Evolutionary conservation across 495 filamentous ascomycete genomes (phyloP), one percentile per base, ranked within the genome.

Genomic region (Recurvomyces mirabilis): DNA sequence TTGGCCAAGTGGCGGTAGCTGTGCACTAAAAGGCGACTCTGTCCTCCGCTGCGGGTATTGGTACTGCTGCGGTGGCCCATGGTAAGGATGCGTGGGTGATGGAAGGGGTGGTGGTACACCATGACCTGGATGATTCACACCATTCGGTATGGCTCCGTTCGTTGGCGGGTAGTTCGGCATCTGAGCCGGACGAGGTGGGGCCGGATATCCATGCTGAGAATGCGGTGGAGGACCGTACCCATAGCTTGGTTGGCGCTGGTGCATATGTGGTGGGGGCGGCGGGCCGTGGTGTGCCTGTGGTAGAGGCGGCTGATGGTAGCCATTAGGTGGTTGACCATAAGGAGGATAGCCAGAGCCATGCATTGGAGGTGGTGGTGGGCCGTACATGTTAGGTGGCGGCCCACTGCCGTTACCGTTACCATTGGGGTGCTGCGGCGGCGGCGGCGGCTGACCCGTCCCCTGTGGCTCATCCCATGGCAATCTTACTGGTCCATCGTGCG

Each of bases 51-150:
- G 33, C 22, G 12, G 18, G 15, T 46, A 46, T n/a, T 24, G 32
- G 11, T 19, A 15, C 12, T 37, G 42, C 11, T 43, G 41, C n/a
- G 6, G 41, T 19, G 33, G 43, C 34, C 25, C 22, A 7, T 14
- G 21, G 15, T 31, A 23, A 14, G 52, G 42, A 30, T 57, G 48
- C 11, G 55, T 51, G 4, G 55, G 58, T 5, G 58, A 60, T 25
- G 54, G 47, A 26, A 50, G 54, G 4, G 49, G 52, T 21, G 45
- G 19, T 1, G 17, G 45, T 30, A 23, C 26, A 9, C 7, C 19
- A 24, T 49, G 58, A 3, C 49, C 55, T 7, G 58, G 58, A n/a
- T 55, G 58, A 22, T 47, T 52, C 33, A 51, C 40, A 31, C 58
- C 55, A 28, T 60, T 60, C 26, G 45, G 25, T 26, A 47, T 35